These are phyloP conservation scores for Heteromeles arbutifolia DNA, from an alignment of 306 rosid genomes.

Conservation along the genomic window DNA sequence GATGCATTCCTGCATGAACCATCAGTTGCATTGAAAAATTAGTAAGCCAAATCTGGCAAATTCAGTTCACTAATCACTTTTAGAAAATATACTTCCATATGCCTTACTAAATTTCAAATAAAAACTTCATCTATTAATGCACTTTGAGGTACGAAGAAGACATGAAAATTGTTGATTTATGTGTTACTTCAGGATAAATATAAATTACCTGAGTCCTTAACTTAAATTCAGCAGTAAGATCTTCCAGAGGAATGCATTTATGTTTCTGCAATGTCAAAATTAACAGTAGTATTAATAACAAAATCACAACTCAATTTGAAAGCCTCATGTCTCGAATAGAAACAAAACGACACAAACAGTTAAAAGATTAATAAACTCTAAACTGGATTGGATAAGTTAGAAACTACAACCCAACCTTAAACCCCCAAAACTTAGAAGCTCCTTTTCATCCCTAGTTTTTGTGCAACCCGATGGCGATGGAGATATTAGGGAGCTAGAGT, in stretches of 20 bases:
- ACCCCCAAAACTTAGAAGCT: background rate
- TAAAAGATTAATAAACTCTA: background rate
- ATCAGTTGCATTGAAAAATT: conserved; percentile 4
- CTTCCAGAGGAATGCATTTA: conserved; percentile 91
- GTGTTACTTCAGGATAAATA: background rate
- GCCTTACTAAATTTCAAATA: background rate
- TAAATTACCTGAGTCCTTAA: conserved; percentile 81
- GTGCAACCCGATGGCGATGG: no score
- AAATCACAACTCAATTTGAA: background rate
- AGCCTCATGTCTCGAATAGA: background rate
- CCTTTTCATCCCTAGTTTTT: background rate
- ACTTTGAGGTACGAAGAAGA: background rate
- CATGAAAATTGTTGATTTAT: background rate
- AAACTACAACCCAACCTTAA: background rate
- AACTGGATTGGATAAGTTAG: background rate
- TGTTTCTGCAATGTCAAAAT: conserved; percentile 52
- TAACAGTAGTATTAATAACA: conserved; percentile 9
- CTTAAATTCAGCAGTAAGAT: conserved; percentile 91
- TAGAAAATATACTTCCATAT: background rate
- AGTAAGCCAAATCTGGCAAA: background rate
- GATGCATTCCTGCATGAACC: conserved; percentile 76
- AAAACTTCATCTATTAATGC: background rate
- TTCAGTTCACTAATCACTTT: background rate
- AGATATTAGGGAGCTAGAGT: background rate
- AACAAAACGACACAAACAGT: background rate